These are phyloP conservation scores for Cyberlindnera sargentensis DNA, from an alignment of 805 yeast species.

Conservation along the genomic window DNA sequence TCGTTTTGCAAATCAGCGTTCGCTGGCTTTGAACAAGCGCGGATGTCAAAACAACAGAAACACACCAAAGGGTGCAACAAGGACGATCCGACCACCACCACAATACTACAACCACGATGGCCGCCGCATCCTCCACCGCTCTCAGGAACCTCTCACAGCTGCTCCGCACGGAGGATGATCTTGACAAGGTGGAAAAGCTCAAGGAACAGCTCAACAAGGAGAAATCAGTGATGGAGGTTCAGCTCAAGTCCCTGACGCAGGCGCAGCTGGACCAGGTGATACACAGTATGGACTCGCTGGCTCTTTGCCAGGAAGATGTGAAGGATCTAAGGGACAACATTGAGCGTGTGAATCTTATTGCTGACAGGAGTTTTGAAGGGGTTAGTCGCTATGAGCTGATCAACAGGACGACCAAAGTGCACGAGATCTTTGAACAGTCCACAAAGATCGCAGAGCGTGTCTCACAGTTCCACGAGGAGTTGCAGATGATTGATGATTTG, in stretches of 20 bases:
- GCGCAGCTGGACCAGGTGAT: conserved; percentile 53
- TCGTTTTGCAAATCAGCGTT: neutral
- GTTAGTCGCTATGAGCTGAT: conserved; percentile 66
- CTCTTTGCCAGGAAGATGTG: conserved; percentile 38
- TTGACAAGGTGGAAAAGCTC: conserved; percentile 44
- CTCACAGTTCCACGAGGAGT: conserved; percentile 42
- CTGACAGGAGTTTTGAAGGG: conserved; percentile 49
- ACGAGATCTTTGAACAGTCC: conserved; percentile 68
- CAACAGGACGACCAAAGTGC: conserved; percentile 55
- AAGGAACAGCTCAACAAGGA: conserved; percentile 58
- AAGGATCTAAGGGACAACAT: conserved; percentile 40
- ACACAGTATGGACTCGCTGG: conserved; percentile 32
- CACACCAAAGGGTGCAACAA: too few species aligned
- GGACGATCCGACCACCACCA: too few species aligned
- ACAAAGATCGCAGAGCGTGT: conserved; percentile 59
- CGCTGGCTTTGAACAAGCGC: too few species aligned
- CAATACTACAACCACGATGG: neutral
- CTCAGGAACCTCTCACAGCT: conserved; percentile 26
- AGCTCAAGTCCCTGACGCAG: conserved; percentile 28
- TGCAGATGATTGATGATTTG: conserved; percentile 43
- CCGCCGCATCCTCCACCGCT: conserved; percentile 10
- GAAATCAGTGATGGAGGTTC: conserved; percentile 62
- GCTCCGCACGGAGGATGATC: conserved; percentile 39
- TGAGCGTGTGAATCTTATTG: conserved; percentile 38
- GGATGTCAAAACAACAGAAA: too few species aligned